Conservation (phyloP, 1,284 basidiomycete species). For the Vanrija pseudolonga region DNA sequence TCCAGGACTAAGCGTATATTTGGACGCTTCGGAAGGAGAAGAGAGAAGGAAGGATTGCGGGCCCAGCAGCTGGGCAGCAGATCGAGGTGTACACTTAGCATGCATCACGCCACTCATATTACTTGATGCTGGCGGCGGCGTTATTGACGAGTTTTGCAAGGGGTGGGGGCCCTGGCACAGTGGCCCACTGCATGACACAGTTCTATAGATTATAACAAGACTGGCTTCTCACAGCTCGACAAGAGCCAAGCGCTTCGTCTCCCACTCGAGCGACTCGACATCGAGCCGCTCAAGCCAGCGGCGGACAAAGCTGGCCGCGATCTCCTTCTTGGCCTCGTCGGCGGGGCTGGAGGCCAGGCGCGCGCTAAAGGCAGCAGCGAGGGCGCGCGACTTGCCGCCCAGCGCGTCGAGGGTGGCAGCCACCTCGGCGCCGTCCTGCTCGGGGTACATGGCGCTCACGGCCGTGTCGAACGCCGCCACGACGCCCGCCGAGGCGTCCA, state of each 20-base stretch:
- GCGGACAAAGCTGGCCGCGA: conserved; percentile 12
- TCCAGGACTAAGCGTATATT: conserved; percentile 3
- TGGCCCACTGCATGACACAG: not conserved
- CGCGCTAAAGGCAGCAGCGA: conserved; percentile 7
- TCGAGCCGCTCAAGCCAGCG: conserved; percentile 30
- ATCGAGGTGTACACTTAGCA: conserved; percentile 3
- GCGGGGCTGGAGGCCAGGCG: conserved; percentile 1
- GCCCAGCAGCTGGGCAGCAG: not conserved
- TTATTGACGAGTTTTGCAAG: too few relatives aligned
- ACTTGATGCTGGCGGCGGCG: too few relatives aligned
- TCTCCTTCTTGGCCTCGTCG: conserved; percentile 7
- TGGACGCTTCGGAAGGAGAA: too few relatives aligned
- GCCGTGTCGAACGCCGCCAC: conserved; percentile 35
- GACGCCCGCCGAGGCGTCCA: conserved; percentile 12
- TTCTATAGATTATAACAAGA: conserved; percentile 11
- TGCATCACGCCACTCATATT: conserved; percentile 13
- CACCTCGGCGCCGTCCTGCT: conserved; percentile 37
- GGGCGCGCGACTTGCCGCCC: conserved; percentile 7
- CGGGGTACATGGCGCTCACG: conserved; percentile 33
- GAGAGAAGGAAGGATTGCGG: conserved; percentile 2
- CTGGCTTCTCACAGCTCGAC: conserved; percentile 11
- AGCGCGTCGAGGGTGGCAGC: conserved; percentile 19
- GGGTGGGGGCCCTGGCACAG: too few relatives aligned
- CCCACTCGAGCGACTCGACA: conserved; percentile 27
- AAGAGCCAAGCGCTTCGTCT: conserved; percentile 20